Evolutionary conservation across 108 stramenopile species (phyloP), one percentile per base, ranked within the genome.

Genomic region (Pseudonitzschia multiseries): DNA sequence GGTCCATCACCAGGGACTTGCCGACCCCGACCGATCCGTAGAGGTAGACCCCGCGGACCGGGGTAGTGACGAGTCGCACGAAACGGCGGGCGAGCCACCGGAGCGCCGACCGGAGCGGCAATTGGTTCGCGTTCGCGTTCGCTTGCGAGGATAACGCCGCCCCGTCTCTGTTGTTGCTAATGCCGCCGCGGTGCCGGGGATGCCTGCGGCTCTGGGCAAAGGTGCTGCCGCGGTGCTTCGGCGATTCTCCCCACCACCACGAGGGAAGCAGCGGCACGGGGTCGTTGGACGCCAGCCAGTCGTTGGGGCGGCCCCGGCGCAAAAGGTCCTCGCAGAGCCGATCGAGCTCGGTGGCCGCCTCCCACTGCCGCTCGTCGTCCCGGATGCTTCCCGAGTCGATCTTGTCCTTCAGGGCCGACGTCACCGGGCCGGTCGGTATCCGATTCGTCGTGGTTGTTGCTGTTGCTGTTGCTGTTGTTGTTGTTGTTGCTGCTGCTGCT

Each of bases 1-100:
- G 36, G 33, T 65, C 64, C 64, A 65, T 65, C 15, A 65, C 0
- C 0, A 65, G 41, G 28, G 64, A 65, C 33, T 65, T 65, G 2
- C 64, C 64, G 33, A 65, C 36, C 24, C 64, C 64, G 36, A 65
- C 64, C 28, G 31, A 15, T 13, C 64, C 64, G 27, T 33, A 64
- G 13, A 57, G 46, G 4, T 51, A 65, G 0, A 65, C 36, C 36
- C 64, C 40, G 15, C 57, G 57, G 9, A 31, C 29, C 14, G 57
- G 27, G 15, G 57, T 15, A 5, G 10, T 0, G 15, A 59, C 15
- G 13, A 14, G 14, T 14, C 29, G 0, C 14, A 59, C 3, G 29
- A 14, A 13, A 5, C 57, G 57, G 27, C 27, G 57, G 8, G 29
- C 14, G n/a, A 31, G 22, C 57, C 29, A 13, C 9, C 29, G 29